Conservation (phyloP, 139 green algal genomes). For the Coelastrella sp. region DNA sequence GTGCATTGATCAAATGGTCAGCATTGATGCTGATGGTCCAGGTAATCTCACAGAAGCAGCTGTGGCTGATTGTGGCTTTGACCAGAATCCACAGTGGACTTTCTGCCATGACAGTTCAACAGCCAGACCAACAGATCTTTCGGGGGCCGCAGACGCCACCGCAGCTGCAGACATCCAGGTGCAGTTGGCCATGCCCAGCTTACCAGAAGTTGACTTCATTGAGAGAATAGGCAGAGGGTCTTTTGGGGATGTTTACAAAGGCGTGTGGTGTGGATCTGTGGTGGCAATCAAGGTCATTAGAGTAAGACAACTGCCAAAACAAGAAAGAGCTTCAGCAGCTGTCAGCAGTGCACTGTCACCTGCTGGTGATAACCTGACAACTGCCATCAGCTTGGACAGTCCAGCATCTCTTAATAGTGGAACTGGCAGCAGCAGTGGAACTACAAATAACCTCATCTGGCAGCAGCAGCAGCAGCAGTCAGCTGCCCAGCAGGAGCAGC, state of each 20-base stretch:
- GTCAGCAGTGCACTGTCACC: not conserved
- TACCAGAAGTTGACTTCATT: conserved; percentile 48
- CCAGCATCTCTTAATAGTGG: not conserved
- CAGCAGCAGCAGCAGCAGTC: conserved; percentile 3
- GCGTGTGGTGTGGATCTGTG: conserved; percentile 46
- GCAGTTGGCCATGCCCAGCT: not conserved
- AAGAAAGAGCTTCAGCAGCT: not conserved
- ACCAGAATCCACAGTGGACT: too few relatives aligned
- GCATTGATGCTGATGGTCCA: too few relatives aligned
- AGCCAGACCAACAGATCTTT: too few relatives aligned
- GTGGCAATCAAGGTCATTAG: conserved; percentile 48
- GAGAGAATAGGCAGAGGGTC: conserved; percentile 80
- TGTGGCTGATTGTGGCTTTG: too few relatives aligned
- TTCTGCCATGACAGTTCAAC: too few relatives aligned
- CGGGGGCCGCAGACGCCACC: too few relatives aligned
- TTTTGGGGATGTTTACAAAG: conserved; percentile 83
- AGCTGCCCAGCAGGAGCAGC: not conserved
- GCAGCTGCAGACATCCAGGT: not conserved
- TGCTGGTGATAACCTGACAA: not conserved
- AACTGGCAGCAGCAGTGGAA: not conserved
- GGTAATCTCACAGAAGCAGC: too few relatives aligned
- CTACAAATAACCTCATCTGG: not conserved
- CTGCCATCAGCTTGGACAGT: not conserved
- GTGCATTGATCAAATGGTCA: too few relatives aligned
- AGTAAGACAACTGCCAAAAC: not conserved